phyloP scores from a whole-genome alignment of 306 rosid genomes.

The Begonia loranthoides region DNA sequence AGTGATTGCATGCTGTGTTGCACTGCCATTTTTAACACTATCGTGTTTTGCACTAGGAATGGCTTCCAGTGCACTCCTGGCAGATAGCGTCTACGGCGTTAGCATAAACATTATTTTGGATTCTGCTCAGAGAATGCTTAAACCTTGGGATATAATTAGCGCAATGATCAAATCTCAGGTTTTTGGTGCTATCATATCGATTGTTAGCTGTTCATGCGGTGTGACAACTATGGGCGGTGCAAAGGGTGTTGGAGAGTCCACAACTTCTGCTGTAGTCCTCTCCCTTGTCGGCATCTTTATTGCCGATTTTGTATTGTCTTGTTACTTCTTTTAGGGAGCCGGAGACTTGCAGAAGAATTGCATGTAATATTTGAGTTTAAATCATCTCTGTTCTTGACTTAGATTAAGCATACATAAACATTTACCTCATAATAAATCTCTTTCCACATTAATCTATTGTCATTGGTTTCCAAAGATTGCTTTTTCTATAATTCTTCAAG shows the following conservation, averaged over 20 bases:
- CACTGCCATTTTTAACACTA: constrained; percentile 74
- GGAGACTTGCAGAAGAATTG: constrained; percentile 80
- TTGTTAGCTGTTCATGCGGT: constrained; percentile 95
- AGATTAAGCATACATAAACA: too few relatives aligned
- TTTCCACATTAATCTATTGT: too few relatives aligned
- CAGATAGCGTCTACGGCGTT: constrained; percentile 72
- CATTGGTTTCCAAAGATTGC: too few relatives aligned
- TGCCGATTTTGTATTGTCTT: constrained; percentile 88
- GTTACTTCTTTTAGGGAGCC: constrained; percentile 77
- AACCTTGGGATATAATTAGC: constrained; percentile 83
- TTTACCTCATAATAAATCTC: too few relatives aligned
- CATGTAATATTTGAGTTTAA: constrained; percentile 11
- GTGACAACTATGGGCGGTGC: constrained; percentile 91
- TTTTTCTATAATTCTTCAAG: too few relatives aligned
- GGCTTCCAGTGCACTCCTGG: constrained; percentile 88
- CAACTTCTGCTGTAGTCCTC: constrained; percentile 88
- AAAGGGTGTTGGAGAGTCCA: constrained; percentile 91
- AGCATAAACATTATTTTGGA: constrained; percentile 86
- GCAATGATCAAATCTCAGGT: constrained; percentile 90
- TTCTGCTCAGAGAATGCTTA: constrained; percentile 73
- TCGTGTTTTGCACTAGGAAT: constrained; percentile 73
- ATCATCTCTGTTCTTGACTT: too few relatives aligned
- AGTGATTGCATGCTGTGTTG: constrained; percentile 64
- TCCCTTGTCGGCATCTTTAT: constrained; percentile 90
- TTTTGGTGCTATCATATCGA: constrained; percentile 78